Evolutionary conservation across 768 basidiomycete genomes (phyloP), one percentile per base, ranked within the genome.

Genomic region (Suillus variegatus): DNA sequence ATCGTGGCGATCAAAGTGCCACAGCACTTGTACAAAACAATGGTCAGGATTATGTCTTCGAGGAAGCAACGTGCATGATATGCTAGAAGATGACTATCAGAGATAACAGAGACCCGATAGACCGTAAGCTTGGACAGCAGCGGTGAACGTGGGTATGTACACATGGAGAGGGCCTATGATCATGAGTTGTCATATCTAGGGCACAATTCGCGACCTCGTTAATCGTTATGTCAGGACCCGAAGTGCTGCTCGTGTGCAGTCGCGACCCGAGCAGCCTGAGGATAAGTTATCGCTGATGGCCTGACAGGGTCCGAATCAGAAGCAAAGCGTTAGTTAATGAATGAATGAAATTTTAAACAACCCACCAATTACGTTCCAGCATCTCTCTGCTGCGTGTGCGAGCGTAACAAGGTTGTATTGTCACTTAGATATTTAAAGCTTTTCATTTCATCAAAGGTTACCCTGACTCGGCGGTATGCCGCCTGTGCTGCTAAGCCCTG

Each of bases 401-500:
- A 25, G 49, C 7, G 13, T 25, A 14, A 25, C 51, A 28, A 38
- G 7, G 22, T 51, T 51, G 25, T 3, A 28, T 18, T 32, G 16
- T 20, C 16, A 10, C 28, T 18, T 52, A 32, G 9, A 54, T 54
- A 54, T 32, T 54, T 54, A 32, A 54, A 54, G 28, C 9, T 43
- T 60, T 60, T 43, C 40, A 28, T 43, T 62, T 52, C 2, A 20
- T 16, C 57, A 56, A 38, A 61, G 56, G 63, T 28, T 64, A 64
- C 38, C 32, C 38, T 28, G 51, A 18, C 28, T 32, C 14, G 28
- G 52, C 16, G 28, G 8, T 52, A 32, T 32, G 7, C 18, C 52
- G 38, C 22, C 25, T 65, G 43, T 25, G 66, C 58, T 14, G 28
- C 66, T 76, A 74, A 84, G 71, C 82, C 58, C 46, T 12, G 36